A percentile compares a stretch with the other conserved stretches of the same genome.
phyloP scores from a whole-genome alignment of 257 asterid species.

The Linaria vulgaris region DNA sequence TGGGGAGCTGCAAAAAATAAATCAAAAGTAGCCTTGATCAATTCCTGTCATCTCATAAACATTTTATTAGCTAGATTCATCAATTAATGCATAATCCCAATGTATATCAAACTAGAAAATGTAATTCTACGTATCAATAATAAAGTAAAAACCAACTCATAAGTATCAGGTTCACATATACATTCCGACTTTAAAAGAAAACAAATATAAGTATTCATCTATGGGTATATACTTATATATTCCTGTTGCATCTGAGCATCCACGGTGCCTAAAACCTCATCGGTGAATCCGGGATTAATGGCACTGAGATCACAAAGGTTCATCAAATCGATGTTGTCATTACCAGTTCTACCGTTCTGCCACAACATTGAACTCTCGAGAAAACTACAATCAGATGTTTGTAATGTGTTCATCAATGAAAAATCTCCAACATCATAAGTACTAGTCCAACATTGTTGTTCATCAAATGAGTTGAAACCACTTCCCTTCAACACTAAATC shows the following conservation, averaged over 20 bases:
- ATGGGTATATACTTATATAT: too few species aligned
- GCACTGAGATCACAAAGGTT: constrained; percentile 10
- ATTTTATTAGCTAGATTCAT: too few species aligned
- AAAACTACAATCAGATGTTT: constrained; percentile 5
- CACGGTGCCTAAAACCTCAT: constrained; percentile 20
- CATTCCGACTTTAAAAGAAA: too few species aligned
- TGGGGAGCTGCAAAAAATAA: too few species aligned
- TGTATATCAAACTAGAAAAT: too few species aligned
- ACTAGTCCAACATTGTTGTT: constrained; percentile 1
- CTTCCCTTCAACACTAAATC: constrained; percentile 14
- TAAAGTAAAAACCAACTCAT: too few species aligned
- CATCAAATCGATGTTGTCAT: constrained; percentile 6
- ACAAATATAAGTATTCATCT: too few species aligned
- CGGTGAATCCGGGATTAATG: constrained; percentile 13
- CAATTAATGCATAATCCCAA: too few species aligned
- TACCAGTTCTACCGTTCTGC: neutral
- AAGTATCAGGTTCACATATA: neutral
- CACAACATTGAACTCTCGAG: constrained; percentile 10
- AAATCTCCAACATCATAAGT: neutral
- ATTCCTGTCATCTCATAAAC: too few species aligned
- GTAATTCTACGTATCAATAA: too few species aligned
- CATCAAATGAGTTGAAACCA: constrained; percentile 16
- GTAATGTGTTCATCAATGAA: neutral
- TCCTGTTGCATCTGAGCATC: constrained; percentile 13
- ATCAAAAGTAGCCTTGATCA: too few species aligned